These are phyloP conservation scores for Apiospora marii DNA, from an alignment of 2,329 filamentous ascomycete genomes.

Conservation along the genomic window DNA sequence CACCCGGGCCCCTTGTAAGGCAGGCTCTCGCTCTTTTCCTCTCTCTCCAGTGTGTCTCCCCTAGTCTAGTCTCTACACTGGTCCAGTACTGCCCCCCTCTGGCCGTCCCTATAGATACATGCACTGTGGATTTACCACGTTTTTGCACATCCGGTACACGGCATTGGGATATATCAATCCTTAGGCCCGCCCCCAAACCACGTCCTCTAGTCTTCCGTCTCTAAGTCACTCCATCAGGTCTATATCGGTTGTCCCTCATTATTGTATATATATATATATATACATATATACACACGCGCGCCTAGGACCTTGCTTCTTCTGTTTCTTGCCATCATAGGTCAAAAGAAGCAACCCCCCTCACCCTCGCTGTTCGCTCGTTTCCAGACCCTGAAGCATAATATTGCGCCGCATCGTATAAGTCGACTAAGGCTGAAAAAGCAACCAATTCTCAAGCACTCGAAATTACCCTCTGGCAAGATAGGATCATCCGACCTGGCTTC, in stretches of 20 bases:
- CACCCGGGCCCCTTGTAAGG: conserved; percentile 26
- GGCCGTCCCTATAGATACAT: conserved; percentile 28
- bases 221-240: conserved; percentile 28
- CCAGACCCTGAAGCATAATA: not conserved
- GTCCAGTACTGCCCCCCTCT: conserved; percentile 27
- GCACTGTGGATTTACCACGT: conserved; percentile 10
- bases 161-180: conserved; percentile 35
- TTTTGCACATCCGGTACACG: conserved; percentile 22
- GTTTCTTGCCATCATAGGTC: conserved; percentile 1
- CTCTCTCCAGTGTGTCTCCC: not conserved
- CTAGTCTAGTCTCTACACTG: not conserved
- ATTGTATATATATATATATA: not conserved
- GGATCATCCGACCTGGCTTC: conserved; percentile 23
- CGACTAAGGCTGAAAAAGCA: conserved; percentile 25
- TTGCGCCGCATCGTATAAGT: conserved; percentile 25
- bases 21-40: not conserved
- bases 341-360: conserved; percentile 1
- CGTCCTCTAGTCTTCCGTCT: conserved; percentile 35
- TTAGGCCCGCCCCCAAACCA: conserved; percentile 34
- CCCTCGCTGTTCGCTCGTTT: conserved; percentile 18
- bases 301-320: conserved; percentile 22
- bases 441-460: conserved; percentile 18
- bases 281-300: conserved; percentile 4
- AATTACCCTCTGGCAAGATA: conserved; percentile 7
- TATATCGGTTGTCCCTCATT: conserved; percentile 26